Evolutionary conservation across 441 rosid genomes (phyloP).

Genomic region (Capsella rubella): DNA sequence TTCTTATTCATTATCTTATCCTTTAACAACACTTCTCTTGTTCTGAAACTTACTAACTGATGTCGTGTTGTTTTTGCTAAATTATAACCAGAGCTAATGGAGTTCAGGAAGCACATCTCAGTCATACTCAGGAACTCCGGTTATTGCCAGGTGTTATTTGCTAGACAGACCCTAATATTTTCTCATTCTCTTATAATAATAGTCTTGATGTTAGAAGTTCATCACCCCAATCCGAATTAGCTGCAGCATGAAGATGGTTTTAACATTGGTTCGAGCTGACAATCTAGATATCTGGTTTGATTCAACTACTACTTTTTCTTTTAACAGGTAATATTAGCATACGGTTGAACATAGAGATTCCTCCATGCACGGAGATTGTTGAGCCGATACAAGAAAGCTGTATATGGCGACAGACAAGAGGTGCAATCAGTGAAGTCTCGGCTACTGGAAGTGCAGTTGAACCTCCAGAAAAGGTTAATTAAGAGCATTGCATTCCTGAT

Average conservation of each 20-base stretch:
- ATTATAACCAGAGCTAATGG: constrained; percentile 62
- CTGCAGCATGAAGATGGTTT: constrained; percentile 8
- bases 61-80: constrained; percentile 16
- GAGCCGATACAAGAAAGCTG: constrained; percentile 84
- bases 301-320: constrained; percentile 14
- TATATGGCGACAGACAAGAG: constrained; percentile 90
- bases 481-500: constrained; percentile 18
- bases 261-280: not conserved
- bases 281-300: constrained; percentile 13
- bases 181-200: not conserved
- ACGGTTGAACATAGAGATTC: constrained; percentile 68
- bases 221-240: constrained; percentile 17
- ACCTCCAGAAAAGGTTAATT: constrained; percentile 73
- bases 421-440: constrained; percentile 65
- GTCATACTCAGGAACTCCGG: constrained; percentile 62
- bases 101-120: constrained; percentile 49
- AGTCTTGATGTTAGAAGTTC: not conserved
- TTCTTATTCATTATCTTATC: constrained; percentile 1
- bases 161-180: not conserved
- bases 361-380: constrained; percentile 68
- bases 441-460: constrained; percentile 51
- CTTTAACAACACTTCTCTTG: not conserved
- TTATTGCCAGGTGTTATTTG: constrained; percentile 73
- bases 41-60: constrained; percentile 14
- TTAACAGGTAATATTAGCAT: constrained; percentile 76